phyloP scores from a whole-genome alignment of 2,329 filamentous ascomycete species.

The Hypoxylon sp. region DNA sequence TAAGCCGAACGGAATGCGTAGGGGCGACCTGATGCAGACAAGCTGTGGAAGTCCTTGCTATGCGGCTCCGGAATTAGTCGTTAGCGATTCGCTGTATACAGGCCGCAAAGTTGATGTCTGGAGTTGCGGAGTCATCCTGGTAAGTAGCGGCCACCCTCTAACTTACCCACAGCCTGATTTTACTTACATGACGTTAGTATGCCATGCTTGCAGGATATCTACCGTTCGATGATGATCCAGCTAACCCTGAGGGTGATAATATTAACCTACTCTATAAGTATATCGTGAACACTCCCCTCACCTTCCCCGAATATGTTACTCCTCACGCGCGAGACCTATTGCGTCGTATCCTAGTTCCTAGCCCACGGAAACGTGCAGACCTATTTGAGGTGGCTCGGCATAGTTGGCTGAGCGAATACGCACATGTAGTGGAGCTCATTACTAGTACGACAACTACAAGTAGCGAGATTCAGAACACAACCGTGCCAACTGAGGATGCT shows the following conservation, averaged over 20 bases:
- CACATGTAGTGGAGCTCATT: slow-evolving; percentile 96
- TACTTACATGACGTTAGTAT: slow-evolving; percentile 73
- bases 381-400: slow-evolving; percentile 97
- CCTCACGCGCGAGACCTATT: slow-evolving; percentile 95
- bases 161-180: slow-evolving; percentile 34
- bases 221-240: slow-evolving; percentile 97
- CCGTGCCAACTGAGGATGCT: slow-evolving; percentile 71
- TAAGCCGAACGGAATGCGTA: slow-evolving; percentile 80
- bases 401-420: slow-evolving; percentile 97
- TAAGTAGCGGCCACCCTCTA: slow-evolving; percentile 63
- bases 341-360: slow-evolving; percentile 92
- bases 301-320: slow-evolving; percentile 98
- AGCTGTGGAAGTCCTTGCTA: slow-evolving; percentile 99
- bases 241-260: slow-evolving; percentile 98
- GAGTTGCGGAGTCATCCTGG: slow-evolving; percentile 98
- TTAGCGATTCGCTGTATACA: slow-evolving; percentile 97
- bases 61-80: slow-evolving; percentile 94
- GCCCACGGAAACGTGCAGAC: slow-evolving; percentile 94
- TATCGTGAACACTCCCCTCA: slow-evolving; percentile 95
- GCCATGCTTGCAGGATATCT: slow-evolving; percentile 98
- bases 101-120: slow-evolving; percentile 98
- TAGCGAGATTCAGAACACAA: slow-evolving; percentile 85
- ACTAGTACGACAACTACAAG: slow-evolving; percentile 94
- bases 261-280: slow-evolving; percentile 99
- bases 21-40: slow-evolving; percentile 98